Base-by-base conservation (phyloP, 2,329 filamentous ascomycete genomes). In the Escovopsis sp. region DNA sequence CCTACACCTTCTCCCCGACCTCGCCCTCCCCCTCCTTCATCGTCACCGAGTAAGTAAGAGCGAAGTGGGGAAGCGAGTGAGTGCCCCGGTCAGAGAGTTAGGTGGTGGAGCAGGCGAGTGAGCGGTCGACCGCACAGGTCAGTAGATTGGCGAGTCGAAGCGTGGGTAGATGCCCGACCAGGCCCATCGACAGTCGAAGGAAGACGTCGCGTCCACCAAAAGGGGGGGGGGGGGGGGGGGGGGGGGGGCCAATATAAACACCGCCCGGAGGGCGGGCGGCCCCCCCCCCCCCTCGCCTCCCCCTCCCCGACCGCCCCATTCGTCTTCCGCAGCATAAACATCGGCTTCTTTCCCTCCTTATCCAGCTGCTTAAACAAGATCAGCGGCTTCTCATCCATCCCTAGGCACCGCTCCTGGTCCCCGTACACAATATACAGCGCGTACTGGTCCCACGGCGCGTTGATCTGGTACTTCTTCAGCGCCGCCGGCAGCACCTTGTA, bases 391-490 rank as follows among this genome's bases (percentile, higher is more conserved):
- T 98, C 90, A 39, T 96, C 81, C 45, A 94, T 65, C 1, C 82
- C 85, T 27, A 98, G 61, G 55, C 88, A 96, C 12, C 90, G 78
- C 61, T 98, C 90, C 58, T 96, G 86, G 50, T 96, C 87, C n/a
- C 90, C 90, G 48, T 94, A 94, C 4, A 98, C 90, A 54, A 98
- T 98, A 53, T 96, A 98, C 23, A 98, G 65, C 1, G 90, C 88
- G 53, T 98, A 98, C 52, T 96, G 85, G 47, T 92, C 83, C 82
- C 87, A 94, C 34, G 94, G 88, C 16, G 87, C 88, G 45, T 92
- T 88, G 63, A 98, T 98, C 53, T 96, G 90, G 61, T 98, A 98
- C 55, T 94, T 94, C 55, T 92, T 92, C 14, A 98, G 70, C 3
- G 90, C 90, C 13, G 92, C 90, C 2, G 90, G 90, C 2, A 98